Base-by-base conservation (phyloP, 2,329 filamentous ascomycete species). In the Grosmannia huntii region DNA sequence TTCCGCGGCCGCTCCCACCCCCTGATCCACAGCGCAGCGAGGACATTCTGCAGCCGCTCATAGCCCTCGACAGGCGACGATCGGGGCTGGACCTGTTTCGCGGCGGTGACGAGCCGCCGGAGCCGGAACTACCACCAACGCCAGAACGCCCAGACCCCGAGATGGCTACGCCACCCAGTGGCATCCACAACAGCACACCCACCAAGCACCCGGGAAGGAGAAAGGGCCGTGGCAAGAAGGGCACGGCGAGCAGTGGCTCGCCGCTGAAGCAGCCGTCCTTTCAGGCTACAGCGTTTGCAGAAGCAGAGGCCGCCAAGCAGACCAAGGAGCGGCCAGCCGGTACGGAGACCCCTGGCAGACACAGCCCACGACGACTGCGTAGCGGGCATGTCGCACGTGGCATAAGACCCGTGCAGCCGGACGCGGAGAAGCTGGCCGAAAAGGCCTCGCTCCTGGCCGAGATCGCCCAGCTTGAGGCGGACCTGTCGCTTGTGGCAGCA, bases 101-200 rank as follows among this genome's bases (percentile, higher is more conserved):
- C 0, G 68, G 69, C 1, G 59, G 64, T 7, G 61, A 67, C 3
- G 69, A 69, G 7, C 41, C 33, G 31, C 49, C 75, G 75, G 83
- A 87, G 64, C 84, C 84, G 1, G 82, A 86, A 53, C 73, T 88
- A 5, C 85, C 85, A 3, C 81, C 81, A 0, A 80, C 80, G 0
- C 77, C 78, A 0, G 73, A 74, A 33, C 73, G 77, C 53, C 72
- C 71, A 2, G 81, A 84, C 59, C 75, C 77, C 0, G 71, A 79
- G 1, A 73, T 81, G 31, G 78, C 75, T 50, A 79, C 78, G 3
- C 80, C 80, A 9, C 79, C 81, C 0, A 67, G 72, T 23, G 83
- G 82, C 1, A 85, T 85, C 31, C 82, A 84, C 60, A 76, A 77
- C 55, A 82, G 79, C 41, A 60, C 61, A 16, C 80, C 82, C 0